These are phyloP conservation scores for Pichia sp. DNA, from an alignment of 1,139 yeast species.

Conservation along the genomic window DNA sequence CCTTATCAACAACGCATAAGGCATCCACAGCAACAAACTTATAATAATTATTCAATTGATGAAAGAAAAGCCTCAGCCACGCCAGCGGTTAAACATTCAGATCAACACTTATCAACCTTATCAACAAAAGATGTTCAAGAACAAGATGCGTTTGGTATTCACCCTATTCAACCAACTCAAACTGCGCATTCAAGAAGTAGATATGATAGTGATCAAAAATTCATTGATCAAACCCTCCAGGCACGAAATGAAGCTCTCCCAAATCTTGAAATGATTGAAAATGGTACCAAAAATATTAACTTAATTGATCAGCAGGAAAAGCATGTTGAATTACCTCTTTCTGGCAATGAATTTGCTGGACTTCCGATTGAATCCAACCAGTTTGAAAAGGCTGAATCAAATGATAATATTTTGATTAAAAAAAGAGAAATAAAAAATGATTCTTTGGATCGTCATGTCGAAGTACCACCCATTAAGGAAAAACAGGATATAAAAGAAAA, in stretches of 20 bases:
- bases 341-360: too few species aligned
- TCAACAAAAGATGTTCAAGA: conserved; percentile 1
- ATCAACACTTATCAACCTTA: not conserved
- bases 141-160: not conserved
- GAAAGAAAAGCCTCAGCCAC: not conserved
- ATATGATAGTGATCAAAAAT: conserved; percentile 4
- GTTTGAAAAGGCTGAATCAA: not conserved
- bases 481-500: not conserved
- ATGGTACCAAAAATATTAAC: too few species aligned
- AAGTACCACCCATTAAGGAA: not conserved
- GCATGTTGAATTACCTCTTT: too few species aligned
- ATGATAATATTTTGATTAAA: not conserved
- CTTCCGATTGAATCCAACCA: too few species aligned
- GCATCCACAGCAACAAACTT: conserved; percentile 9
- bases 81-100: not conserved
- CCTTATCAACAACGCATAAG: conserved; percentile 9
- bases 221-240: not conserved
- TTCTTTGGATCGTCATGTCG: not conserved
- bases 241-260: not conserved
- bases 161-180: too few species aligned
- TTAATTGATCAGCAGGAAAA: too few species aligned
- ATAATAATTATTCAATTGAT: too few species aligned
- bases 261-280: too few species aligned
- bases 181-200: conserved; percentile 5
- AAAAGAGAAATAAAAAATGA: not conserved